Evolutionary conservation across 441 rosid species (phyloP).

Genomic region (Pelargonium cotyledonis): DNA sequence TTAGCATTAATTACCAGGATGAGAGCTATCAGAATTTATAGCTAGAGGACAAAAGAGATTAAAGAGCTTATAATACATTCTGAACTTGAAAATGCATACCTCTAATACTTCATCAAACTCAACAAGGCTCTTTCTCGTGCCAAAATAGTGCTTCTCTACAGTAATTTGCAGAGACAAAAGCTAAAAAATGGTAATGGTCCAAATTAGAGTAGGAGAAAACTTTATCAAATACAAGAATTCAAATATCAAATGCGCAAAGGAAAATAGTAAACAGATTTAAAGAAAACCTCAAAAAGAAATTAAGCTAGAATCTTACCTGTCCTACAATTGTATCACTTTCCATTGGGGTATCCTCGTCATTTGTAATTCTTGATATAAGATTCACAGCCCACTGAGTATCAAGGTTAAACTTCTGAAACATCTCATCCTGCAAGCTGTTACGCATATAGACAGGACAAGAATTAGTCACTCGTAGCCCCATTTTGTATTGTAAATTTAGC

Average conservation of each 20-base stretch:
- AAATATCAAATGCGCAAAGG: background rate
- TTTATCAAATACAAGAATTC: background rate
- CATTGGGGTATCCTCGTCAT: conserved; percentile 82
- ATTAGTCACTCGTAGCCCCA: conserved; percentile 8
- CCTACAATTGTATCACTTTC: conserved; percentile 79
- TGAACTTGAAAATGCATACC: conserved; percentile 35
- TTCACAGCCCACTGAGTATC: conserved; percentile 94
- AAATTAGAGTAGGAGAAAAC: conserved; percentile 17
- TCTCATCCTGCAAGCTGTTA: conserved; percentile 95
- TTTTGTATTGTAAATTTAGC: background rate
- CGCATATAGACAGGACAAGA: conserved; percentile 13
- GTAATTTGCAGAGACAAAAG: conserved; percentile 81
- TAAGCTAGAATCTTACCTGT: conserved; percentile 46
- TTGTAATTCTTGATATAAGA: conserved; percentile 73
- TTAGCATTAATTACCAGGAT: too few species aligned
- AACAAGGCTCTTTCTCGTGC: conserved; percentile 88
- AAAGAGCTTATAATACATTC: background rate
- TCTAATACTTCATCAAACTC: conserved; percentile 97
- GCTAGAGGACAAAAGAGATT: background rate
- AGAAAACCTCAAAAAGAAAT: background rate
- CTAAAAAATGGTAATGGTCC: conserved; percentile 33
- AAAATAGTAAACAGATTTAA: conserved; percentile 1
- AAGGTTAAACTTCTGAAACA: conserved; percentile 92
- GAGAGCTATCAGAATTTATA: too few species aligned
- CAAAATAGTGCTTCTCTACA: conserved; percentile 90